Conservation (phyloP, 2,329 filamentous ascomycete species). For the Alternaria tenuissima region DNA sequence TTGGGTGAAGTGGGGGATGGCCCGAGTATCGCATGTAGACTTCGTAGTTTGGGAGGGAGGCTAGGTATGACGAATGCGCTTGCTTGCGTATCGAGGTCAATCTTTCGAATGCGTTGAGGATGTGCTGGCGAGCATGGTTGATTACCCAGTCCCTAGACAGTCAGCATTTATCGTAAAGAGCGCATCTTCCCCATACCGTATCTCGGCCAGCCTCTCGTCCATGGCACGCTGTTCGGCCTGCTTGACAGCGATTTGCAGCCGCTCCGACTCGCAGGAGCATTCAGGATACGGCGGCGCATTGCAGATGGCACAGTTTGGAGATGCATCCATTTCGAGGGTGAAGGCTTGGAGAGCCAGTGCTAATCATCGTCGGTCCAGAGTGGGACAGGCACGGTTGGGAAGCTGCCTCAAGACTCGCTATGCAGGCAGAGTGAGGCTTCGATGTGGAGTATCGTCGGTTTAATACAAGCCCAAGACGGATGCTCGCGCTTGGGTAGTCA, state of each 20-base stretch:
- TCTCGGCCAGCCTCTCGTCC: constrained; percentile 46
- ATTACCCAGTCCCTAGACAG: constrained; percentile 56
- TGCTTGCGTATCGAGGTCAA: constrained; percentile 52
- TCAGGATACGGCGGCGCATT: constrained; percentile 50
- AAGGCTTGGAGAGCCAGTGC: constrained; percentile 32
- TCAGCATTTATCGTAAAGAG: constrained; percentile 25
- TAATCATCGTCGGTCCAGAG: constrained; percentile 40
- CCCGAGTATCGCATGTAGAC: constrained; percentile 57
- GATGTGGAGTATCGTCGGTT: constrained; percentile 28
- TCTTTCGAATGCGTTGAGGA: constrained; percentile 55
- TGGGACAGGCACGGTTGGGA: constrained; percentile 14
- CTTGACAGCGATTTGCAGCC: constrained; percentile 51
- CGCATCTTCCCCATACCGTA: constrained; percentile 35
- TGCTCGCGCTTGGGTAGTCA: constrained; percentile 35
- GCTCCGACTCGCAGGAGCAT: constrained; percentile 52
- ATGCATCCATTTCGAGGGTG: constrained; percentile 47
- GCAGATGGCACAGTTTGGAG: constrained; percentile 53
- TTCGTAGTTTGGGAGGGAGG: constrained; percentile 56
- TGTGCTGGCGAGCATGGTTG: constrained; percentile 55
- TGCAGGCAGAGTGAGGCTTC: constrained; percentile 15
- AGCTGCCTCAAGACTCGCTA: constrained; percentile 19
- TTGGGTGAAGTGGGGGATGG: constrained; percentile 54
- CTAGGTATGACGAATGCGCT: constrained; percentile 54
- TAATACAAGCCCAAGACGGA: constrained; percentile 27
- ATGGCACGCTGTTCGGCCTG: constrained; percentile 51